phyloP scores from a whole-genome alignment of 139 green algal genomes.

The Chlorella sp. region DNA sequence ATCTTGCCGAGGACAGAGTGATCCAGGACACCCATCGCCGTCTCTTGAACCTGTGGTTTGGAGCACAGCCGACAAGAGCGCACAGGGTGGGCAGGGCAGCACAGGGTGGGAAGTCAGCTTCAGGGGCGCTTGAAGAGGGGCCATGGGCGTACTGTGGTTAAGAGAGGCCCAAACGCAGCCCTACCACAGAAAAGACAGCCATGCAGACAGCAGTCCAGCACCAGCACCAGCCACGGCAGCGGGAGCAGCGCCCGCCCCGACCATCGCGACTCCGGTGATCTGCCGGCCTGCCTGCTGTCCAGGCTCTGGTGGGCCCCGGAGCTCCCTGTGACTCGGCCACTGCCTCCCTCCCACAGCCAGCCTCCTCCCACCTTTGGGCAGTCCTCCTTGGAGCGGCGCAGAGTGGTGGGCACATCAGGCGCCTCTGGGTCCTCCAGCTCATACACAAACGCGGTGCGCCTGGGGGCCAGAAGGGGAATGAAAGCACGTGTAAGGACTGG shows the following conservation, averaged over 20 bases:
- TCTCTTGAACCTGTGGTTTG: conserved; percentile 23
- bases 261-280: background rate
- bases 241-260: background rate
- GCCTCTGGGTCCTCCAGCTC: conserved; percentile 73
- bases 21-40: conserved; percentile 63
- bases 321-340: too few species aligned
- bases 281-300: too few species aligned
- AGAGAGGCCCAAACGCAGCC: too few species aligned
- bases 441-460: conserved; percentile 87
- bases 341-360: background rate
- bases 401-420: conserved; percentile 81
- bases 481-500: too few species aligned
- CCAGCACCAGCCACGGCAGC: background rate
- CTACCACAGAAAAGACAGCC: too few species aligned
- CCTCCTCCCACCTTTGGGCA: conserved; percentile 71
- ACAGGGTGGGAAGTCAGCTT: too few species aligned
- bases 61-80: too few species aligned
- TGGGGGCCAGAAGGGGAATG: background rate
- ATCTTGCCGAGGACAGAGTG: conserved; percentile 79
- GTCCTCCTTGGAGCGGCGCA: conserved; percentile 88
- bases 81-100: too few species aligned
- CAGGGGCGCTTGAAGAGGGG: too few species aligned
- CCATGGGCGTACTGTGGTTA: too few species aligned
- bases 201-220: background rate
- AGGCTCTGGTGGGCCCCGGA: too few species aligned